Percentiles rank a stretch among this genome's conserved stretches.
phyloP scores from a whole-genome alignment of 176 grass and related monocot species.

The Avena sativa region DNA sequence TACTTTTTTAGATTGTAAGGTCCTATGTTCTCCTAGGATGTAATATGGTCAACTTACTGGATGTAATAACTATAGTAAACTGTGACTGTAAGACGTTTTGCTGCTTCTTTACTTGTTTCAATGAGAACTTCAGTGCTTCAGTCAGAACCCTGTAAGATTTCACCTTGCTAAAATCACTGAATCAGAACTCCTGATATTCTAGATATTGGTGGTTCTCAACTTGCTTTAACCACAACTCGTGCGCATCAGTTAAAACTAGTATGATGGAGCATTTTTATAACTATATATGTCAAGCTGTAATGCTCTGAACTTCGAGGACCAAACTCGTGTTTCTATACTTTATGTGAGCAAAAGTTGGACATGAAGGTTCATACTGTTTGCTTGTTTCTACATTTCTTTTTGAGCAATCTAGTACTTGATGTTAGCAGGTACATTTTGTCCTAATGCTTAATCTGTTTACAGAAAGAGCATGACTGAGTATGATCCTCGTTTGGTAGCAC shows the following conservation, averaged over 20 bases:
- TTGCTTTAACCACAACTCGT: not conserved
- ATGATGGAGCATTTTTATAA: not conserved
- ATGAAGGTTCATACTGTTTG: not conserved
- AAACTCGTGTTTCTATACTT: conserved; percentile 21
- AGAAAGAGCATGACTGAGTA: conserved; percentile 95
- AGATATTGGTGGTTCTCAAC: not conserved
- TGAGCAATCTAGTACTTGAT: not conserved
- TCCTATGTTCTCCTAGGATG: conserved; percentile 10
- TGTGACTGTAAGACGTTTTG: not conserved
- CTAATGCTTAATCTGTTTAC: conserved; percentile 25
- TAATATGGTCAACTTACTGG: not conserved
- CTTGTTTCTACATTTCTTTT: not conserved
- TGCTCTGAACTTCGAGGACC: not conserved
- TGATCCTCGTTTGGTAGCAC: conserved; percentile 91
- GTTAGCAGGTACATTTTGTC: not conserved
- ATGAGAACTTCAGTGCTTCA: not conserved
- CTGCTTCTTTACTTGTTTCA: not conserved
- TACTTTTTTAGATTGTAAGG: not conserved
- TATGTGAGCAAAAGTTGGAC: conserved; percentile 7
- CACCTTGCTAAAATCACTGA: too few relatives aligned
- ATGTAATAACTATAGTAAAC: not conserved
- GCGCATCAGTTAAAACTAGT: not conserved
- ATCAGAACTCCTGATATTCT: not conserved
- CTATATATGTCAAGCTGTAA: not conserved
- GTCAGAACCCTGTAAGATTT: not conserved